Percentiles rank a stretch among this genome's conserved stretches.
Evolutionary conservation across 2,329 filamentous ascomycete genomes (phyloP).

Genomic region (Falciphora oryzae): DNA sequence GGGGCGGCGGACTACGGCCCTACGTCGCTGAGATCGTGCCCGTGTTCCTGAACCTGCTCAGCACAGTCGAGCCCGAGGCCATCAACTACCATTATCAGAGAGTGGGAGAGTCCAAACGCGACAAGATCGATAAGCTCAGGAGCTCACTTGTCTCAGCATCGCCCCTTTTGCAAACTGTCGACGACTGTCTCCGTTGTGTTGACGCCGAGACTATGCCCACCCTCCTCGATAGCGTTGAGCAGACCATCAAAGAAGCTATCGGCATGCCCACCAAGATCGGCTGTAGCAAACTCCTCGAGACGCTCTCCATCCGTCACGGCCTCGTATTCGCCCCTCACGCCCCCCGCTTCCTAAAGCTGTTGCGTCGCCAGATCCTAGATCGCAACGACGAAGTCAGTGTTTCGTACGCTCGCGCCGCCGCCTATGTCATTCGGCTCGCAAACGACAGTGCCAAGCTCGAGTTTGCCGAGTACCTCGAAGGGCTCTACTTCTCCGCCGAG

Average conservation of each 20-base stretch:
- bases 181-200: slow-evolving; percentile 78
- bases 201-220: slow-evolving; percentile 73
- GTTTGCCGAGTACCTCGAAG: slow-evolving; percentile 50
- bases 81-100: slow-evolving; percentile 93
- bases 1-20: slow-evolving; percentile 68
- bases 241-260: slow-evolving; percentile 76
- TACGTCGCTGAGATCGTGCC: slow-evolving; percentile 80
- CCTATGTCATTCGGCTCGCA: slow-evolving; percentile 68
- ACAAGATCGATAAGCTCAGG: slow-evolving; percentile 84
- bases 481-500: slow-evolving; percentile 76
- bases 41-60: slow-evolving; percentile 74
- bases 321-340: slow-evolving; percentile 71
- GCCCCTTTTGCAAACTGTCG: slow-evolving; percentile 87
- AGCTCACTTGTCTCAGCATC: slow-evolving; percentile 77
- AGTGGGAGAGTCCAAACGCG: slow-evolving; percentile 77
- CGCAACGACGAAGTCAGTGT: slow-evolving; percentile 90
- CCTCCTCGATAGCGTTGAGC: slow-evolving; percentile 66
- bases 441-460: slow-evolving; percentile 42
- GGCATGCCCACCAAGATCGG: slow-evolving; percentile 93
- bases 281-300: slow-evolving; percentile 77
- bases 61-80: slow-evolving; percentile 79
- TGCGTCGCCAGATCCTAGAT: slow-evolving; percentile 80
- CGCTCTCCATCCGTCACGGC: slow-evolving; percentile 74
- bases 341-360: slow-evolving; percentile 66
- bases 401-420: slow-evolving; percentile 79